Evolutionary conservation across 805 yeast genomes (phyloP), one percentile per base, ranked within the genome.

Genomic region (Candida pseudoglaebosa): DNA sequence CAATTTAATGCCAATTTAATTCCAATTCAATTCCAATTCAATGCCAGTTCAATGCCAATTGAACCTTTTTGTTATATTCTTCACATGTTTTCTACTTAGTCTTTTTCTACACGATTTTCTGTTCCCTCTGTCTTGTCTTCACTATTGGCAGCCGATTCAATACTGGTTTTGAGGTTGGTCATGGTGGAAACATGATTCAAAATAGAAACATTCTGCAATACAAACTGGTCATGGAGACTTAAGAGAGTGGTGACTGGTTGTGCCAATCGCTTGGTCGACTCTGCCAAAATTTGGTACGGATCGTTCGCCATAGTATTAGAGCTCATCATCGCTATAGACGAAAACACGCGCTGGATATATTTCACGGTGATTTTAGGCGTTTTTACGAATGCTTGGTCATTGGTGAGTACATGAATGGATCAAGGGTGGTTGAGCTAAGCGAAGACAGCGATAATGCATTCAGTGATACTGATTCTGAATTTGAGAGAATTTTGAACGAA

Each of bases 221-320:
- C 42, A 20, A 66, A 49, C 34, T 52, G 53, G 28, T 61, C 59
- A 40, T 66, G 71, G 5, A 47, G 44, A 12, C 40, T 41, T 26
- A 63, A 43, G 4, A 66, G 41, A 3, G 43, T 48, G 6, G 43
- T 40, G 36, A 63, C 38, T 1, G 71, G 70, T 29, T 44, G 40
- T 4, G 43, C 49, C 33, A 66, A 38, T 26, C 49, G 39, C 21
- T 43, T 43, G 4, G 66, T 28, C 0, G 61, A 45, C 8, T 50
- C 45, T 0, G 57, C 40, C 9, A 66, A 45, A 15, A 47, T 33
- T 7, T 43, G 38, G 38, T 63, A 63, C 12, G 65, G 60, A 38
- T 60, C 62, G 15, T 34, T 14, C 3, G 32, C 7, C 36, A 33
- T 29, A 20, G 19, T n/a, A 20, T n/a, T n/a, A n/a, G n/a, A n/a